Evolutionary conservation across 2,329 filamentous ascomycete species (phyloP).

Genomic region (Aureobasidium melanogenum): DNA sequence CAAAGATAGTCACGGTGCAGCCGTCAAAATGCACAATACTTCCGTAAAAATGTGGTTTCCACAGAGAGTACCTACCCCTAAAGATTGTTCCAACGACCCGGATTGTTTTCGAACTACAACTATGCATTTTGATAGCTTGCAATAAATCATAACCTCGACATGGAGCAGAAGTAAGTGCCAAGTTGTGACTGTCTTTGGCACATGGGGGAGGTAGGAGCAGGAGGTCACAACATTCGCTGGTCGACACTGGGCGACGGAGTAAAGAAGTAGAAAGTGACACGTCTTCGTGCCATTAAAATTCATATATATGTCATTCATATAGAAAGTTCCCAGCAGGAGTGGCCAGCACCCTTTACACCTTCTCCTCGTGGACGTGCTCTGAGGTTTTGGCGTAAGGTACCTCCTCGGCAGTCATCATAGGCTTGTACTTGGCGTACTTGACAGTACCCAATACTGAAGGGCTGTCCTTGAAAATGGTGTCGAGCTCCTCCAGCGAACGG

Average conservation of each 20-base stretch:
- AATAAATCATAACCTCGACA: too few species aligned
- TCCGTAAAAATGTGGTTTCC: too few species aligned
- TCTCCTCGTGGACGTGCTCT: slow-evolving; percentile 1
- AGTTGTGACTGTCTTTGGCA: too few species aligned
- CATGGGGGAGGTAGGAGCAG: too few species aligned
- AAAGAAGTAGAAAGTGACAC: not conserved
- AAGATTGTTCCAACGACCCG: too few species aligned
- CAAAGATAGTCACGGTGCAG: too few species aligned
- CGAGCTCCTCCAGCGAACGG: slow-evolving; percentile 24
- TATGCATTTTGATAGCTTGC: too few species aligned
- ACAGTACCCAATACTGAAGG: slow-evolving; percentile 12
- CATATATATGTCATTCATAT: not conserved
- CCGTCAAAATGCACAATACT: too few species aligned
- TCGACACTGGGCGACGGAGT: not conserved
- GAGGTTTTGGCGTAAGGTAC: slow-evolving; percentile 7
- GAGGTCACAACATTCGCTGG: not conserved
- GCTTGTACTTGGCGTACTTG: slow-evolving; percentile 14
- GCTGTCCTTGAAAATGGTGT: slow-evolving; percentile 20
- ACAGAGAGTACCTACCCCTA: too few species aligned
- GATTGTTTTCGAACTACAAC: too few species aligned
- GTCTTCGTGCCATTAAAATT: not conserved
- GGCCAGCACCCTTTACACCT: not conserved
- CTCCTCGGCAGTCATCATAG: slow-evolving; percentile 1
- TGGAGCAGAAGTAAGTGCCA: too few species aligned
- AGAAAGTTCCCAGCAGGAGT: not conserved